Conservation (phyloP, 176 grass and related monocot genomes). For the Oryza coarctata region DNA sequence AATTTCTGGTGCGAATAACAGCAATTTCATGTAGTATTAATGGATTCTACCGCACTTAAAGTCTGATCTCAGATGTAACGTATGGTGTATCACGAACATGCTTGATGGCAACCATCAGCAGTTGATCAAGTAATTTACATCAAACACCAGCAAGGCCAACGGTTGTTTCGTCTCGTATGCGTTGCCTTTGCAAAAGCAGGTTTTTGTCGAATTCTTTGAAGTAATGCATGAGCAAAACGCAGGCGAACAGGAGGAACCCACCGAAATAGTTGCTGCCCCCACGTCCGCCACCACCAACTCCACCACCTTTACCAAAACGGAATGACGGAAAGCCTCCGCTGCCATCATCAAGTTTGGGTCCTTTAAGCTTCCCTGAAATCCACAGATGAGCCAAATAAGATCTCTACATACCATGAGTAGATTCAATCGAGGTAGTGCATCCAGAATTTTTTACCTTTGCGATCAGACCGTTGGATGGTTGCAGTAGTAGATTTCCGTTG, state of each 20-base stretch:
- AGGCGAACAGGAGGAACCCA: constrained; percentile 20
- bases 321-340: constrained; percentile 24
- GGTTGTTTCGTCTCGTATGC: constrained; percentile 3
- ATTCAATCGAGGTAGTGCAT: background rate
- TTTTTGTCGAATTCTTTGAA: constrained; percentile 25
- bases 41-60: background rate
- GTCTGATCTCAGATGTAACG: background rate
- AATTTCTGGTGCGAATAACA: background rate
- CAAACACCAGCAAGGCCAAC: background rate
- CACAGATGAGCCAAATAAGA: background rate
- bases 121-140: background rate
- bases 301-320: constrained; percentile 17
- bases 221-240: constrained; percentile 31
- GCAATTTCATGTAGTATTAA: background rate
- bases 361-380: constrained; percentile 12
- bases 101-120: background rate
- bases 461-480: constrained; percentile 9
- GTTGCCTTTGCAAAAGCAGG: constrained; percentile 17
- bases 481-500: background rate
- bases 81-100: background rate
- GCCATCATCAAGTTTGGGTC: constrained; percentile 31
- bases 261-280: constrained; percentile 13
- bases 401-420: background rate
- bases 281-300: background rate
- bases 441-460: constrained; percentile 13